Conservation (phyloP, 2,329 filamentous ascomycete species). For the Fusarium sp. region DNA sequence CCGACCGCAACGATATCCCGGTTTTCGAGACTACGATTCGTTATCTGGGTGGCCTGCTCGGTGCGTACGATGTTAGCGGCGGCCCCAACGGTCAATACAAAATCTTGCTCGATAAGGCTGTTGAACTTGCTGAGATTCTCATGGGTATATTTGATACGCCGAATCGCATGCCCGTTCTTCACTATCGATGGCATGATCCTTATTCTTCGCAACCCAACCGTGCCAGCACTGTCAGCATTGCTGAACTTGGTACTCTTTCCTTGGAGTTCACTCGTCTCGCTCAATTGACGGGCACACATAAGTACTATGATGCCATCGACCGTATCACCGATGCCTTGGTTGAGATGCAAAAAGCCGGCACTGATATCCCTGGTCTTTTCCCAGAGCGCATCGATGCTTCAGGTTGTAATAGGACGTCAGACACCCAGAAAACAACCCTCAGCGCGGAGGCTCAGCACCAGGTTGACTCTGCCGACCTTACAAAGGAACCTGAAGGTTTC, state of each 20-base stretch:
- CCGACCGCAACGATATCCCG: constrained; percentile 75
- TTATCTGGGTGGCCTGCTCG: constrained; percentile 86
- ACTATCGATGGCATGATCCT: constrained; percentile 79
- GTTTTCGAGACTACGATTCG: constrained; percentile 93
- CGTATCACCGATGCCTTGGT: constrained; percentile 85
- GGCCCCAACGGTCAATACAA: constrained; percentile 66
- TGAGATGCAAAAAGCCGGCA: constrained; percentile 75
- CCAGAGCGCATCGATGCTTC: constrained; percentile 81
- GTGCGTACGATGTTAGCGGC: constrained; percentile 87
- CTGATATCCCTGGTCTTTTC: constrained; percentile 81
- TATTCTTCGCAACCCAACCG: constrained; percentile 71
- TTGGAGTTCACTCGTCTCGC: constrained; percentile 91
- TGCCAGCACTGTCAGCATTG: constrained; percentile 68
- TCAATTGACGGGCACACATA: constrained; percentile 82
- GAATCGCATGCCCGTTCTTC: constrained; percentile 89
- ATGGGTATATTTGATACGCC: constrained; percentile 91
- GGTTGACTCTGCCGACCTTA: constrained; percentile 48
- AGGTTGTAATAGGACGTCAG: constrained; percentile 74
- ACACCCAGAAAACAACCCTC: constrained; percentile 43
- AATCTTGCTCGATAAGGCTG: constrained; percentile 79
- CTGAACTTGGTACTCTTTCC: constrained; percentile 82
- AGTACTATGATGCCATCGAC: constrained; percentile 90
- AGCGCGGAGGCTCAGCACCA: constrained; percentile 53
- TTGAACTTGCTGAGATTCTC: constrained; percentile 81
- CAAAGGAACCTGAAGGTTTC: constrained; percentile 46